Evolutionary conservation across 1,284 basidiomycete species (phyloP).

Genomic region (Exobasidium rhododendri): DNA sequence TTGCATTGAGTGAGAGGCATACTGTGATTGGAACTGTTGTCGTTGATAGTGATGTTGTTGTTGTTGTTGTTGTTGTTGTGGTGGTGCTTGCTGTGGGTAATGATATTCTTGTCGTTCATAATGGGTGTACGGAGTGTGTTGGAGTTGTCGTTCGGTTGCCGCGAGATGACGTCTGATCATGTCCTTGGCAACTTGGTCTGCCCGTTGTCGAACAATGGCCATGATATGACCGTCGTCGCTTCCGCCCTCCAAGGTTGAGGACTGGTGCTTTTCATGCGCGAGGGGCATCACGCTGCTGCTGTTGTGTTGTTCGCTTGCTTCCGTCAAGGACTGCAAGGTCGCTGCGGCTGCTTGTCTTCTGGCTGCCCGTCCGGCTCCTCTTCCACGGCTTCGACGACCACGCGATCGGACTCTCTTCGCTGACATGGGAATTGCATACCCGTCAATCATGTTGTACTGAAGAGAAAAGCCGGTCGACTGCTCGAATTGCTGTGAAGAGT

Average conservation of each 20-base stretch:
- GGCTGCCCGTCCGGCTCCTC: conserved; percentile 39
- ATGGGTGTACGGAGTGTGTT: background rate
- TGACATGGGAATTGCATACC: conserved; percentile 7
- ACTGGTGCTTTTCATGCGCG: background rate
- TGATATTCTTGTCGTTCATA: conserved; percentile 7
- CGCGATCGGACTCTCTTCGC: conserved; percentile 25
- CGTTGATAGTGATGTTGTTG: conserved; percentile 5
- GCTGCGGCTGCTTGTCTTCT: conserved; percentile 34
- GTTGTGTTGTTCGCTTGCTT: conserved; percentile 2
- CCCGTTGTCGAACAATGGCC: conserved; percentile 12
- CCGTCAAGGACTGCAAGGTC: conserved; percentile 19
- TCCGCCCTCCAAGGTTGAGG: background rate
- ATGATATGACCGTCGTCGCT: background rate
- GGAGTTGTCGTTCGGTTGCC: background rate
- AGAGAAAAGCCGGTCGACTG: background rate
- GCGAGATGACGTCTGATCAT: conserved; percentile 4
- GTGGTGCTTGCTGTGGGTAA: background rate
- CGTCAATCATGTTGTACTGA: conserved; percentile 10
- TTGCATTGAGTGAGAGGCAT: too few species aligned
- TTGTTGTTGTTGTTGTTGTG: background rate
- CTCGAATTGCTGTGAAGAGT: conserved; percentile 11
- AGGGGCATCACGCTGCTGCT: background rate
- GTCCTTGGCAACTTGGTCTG: conserved; percentile 11
- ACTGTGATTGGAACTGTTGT: too few species aligned
- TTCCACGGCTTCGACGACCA: conserved; percentile 33